These are phyloP conservation scores for Paramyrothecium roridum DNA, from an alignment of 2,329 filamentous ascomycete species.

Conservation along the genomic window DNA sequence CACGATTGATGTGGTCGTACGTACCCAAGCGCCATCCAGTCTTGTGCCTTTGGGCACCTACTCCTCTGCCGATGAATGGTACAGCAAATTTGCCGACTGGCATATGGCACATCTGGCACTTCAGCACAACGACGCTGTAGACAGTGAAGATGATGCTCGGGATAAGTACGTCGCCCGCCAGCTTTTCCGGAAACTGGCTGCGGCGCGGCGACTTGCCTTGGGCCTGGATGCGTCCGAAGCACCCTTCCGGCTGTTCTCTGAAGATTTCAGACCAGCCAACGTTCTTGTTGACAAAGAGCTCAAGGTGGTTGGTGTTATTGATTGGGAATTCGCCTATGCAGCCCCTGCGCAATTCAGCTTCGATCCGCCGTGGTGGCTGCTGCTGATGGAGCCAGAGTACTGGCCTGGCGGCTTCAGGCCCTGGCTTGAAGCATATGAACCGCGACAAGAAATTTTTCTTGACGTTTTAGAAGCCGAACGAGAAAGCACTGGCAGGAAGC, in stretches of 20 bases:
- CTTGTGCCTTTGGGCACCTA: slow-evolving; percentile 23
- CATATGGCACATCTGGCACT: slow-evolving; percentile 34
- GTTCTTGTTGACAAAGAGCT: slow-evolving; percentile 22
- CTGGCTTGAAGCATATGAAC: slow-evolving; percentile 28
- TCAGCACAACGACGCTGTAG: slow-evolving; percentile 32
- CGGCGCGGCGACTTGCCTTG: slow-evolving; percentile 6
- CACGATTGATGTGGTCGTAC: slow-evolving; percentile 32
- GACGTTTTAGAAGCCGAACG: slow-evolving; percentile 21
- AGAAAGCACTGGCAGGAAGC: too few relatives aligned
- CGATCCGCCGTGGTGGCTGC: slow-evolving; percentile 36
- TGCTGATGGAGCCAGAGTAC: slow-evolving; percentile 25
- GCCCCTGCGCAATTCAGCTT: slow-evolving; percentile 28
- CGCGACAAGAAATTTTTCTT: slow-evolving; percentile 28
- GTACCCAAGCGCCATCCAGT: slow-evolving; percentile 13
- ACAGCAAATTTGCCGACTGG: slow-evolving; percentile 30
- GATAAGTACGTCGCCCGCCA: slow-evolving; percentile 26
- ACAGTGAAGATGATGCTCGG: slow-evolving; percentile 14
- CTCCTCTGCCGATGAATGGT: slow-evolving; percentile 26
- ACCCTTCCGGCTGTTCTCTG: slow-evolving; percentile 14
- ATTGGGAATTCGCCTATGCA: slow-evolving; percentile 37
- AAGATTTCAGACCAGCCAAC: slow-evolving; percentile 26
- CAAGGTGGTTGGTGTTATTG: slow-evolving; percentile 28
- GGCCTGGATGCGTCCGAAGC: not conserved
- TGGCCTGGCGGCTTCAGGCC: slow-evolving; percentile 24
- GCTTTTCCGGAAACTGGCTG: slow-evolving; percentile 25